Conservation (phyloP, 2,329 filamentous ascomycete species). For the Botryosphaeria agaves region DNA sequence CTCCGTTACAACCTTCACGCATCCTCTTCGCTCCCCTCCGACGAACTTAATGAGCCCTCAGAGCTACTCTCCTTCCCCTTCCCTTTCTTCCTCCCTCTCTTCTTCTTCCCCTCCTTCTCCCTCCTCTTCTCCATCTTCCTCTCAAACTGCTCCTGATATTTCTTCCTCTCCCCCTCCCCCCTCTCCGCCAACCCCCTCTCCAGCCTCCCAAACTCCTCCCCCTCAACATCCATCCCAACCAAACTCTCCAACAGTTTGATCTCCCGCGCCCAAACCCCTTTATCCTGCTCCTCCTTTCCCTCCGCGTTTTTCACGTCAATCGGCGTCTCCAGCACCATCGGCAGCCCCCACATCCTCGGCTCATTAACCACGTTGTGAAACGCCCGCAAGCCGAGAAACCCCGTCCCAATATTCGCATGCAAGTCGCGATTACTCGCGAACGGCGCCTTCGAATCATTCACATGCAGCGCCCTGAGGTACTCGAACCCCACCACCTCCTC, state of each 20-base stretch:
- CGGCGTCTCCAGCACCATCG: conserved; percentile 93
- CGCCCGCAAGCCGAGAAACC: conserved; percentile 75
- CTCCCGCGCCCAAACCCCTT: conserved; percentile 73
- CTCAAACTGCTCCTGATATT: conserved; percentile 63
- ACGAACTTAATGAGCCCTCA: no score
- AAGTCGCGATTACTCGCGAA: conserved; percentile 67
- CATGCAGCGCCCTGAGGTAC: conserved; percentile 72
- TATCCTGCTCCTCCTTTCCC: conserved; percentile 50
- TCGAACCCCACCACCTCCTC: conserved; percentile 57
- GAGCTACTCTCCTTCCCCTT: conserved; percentile 18
- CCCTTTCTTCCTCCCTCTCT: conserved; percentile 17
- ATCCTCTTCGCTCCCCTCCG: no score
- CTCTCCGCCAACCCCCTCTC: conserved; percentile 48
- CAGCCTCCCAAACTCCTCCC: conserved; percentile 50
- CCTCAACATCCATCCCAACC: conserved; percentile 64
- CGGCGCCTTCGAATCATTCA: conserved; percentile 94
- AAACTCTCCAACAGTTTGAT: conserved; percentile 87
- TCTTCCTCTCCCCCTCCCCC: conserved; percentile 54
- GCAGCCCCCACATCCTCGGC: conserved; percentile 54
- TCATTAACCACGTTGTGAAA: conserved; percentile 90
- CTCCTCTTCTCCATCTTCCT: conserved; percentile 48
- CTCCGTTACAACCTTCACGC: no score
- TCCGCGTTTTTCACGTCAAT: conserved; percentile 50
- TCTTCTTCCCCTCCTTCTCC: conserved; percentile 27
- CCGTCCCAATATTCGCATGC: conserved; percentile 92